phyloP scores from a whole-genome alignment of 345 rosid genomes.

The Acer saccharum region DNA sequence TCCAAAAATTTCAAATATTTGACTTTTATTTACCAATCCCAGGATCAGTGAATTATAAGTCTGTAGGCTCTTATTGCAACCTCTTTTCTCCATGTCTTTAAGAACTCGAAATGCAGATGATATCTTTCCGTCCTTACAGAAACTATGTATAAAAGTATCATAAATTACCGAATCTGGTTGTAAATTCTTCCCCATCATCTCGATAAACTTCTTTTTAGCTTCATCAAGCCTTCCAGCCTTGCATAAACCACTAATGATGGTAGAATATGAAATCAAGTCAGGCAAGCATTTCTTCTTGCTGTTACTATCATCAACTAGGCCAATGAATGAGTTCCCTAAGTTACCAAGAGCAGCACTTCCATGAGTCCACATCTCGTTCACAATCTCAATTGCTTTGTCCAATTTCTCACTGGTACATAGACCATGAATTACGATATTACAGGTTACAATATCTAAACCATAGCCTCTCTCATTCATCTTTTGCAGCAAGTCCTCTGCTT shows the following conservation, averaged over 20 bases:
- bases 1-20: conserved; percentile 90
- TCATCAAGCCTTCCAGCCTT: conserved; percentile 78
- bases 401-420: conserved; percentile 74
- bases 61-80: conserved; percentile 74
- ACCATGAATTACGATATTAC: conserved; percentile 86
- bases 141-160: conserved; percentile 70
- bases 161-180: conserved; percentile 77
- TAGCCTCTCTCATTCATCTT: conserved; percentile 88
- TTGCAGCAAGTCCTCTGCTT: conserved; percentile 82
- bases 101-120: conserved; percentile 94
- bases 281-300: conserved; percentile 69
- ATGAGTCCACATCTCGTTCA: conserved; percentile 72
- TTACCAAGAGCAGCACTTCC: conserved; percentile 94
- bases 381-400: conserved; percentile 88
- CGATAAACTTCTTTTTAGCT: conserved; percentile 75
- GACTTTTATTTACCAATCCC: conserved; percentile 76
- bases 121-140: conserved; percentile 86
- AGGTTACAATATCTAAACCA: conserved; percentile 80
- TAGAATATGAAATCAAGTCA: conserved; percentile 77
- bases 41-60: conserved; percentile 86
- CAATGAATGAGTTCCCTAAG: conserved; percentile 73
- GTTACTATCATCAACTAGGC: conserved; percentile 66
- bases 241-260: conserved; percentile 72
- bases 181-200: conserved; percentile 74
- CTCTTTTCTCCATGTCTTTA: conserved; percentile 94